Evolutionary conservation across 2,329 filamentous ascomycete genomes (phyloP).

Genomic region (Fusarium chuoi): DNA sequence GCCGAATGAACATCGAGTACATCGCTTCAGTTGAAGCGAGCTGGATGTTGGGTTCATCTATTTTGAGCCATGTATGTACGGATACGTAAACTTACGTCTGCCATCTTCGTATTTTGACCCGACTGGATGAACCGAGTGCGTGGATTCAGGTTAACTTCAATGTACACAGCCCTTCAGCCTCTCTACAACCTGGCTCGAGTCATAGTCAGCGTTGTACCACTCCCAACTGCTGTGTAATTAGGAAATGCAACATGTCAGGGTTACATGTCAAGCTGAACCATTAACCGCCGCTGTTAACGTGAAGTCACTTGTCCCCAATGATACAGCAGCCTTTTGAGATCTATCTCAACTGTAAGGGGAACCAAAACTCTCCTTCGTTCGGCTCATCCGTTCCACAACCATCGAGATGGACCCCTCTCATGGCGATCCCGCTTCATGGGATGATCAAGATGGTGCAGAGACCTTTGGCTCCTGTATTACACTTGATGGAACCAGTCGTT

Average conservation of each 20-base stretch:
- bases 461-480: neutral
- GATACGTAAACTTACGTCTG: neutral
- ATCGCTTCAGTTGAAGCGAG: neutral
- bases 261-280: neutral
- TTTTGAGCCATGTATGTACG: neutral
- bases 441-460: neutral
- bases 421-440: neutral
- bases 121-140: neutral
- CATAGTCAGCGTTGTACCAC: slow-evolving; percentile 5
- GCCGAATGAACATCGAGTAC: neutral
- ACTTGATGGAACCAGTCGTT: neutral
- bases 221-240: neutral
- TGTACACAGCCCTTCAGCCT: neutral
- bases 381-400: neutral
- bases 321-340: neutral
- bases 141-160: neutral
- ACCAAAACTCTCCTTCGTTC: neutral
- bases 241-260: neutral
- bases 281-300: neutral
- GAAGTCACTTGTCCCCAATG: neutral
- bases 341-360: neutral
- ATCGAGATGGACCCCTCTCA: neutral
- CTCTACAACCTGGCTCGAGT: neutral
- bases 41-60: neutral
- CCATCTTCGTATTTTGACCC: neutral